Conservation (phyloP, 257 asterid genomes). For the Solanum appendiculatum region DNA sequence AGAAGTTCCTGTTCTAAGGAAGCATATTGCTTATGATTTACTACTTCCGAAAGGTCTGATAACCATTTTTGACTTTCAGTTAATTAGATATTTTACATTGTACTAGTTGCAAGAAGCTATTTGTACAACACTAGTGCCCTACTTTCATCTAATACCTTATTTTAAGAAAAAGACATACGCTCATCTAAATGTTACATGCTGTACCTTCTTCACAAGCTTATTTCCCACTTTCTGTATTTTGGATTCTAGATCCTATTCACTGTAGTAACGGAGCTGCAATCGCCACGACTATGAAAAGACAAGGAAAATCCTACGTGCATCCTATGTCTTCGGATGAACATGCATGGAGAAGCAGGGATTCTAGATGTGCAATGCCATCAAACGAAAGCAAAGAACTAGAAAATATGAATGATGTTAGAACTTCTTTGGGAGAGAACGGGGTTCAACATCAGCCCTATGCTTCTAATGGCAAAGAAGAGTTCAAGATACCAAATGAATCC, state of each 20-base stretch:
- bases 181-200: background rate
- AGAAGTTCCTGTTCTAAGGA: conserved; percentile 66
- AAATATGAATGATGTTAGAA: conserved; percentile 1
- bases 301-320: conserved; percentile 36
- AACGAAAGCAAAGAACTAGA: conserved; percentile 26
- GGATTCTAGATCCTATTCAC: conserved; percentile 37
- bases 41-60: conserved; percentile 79
- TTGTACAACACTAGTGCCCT: background rate
- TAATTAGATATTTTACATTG: background rate
- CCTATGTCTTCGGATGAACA: conserved; percentile 11
- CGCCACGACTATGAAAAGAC: conserved; percentile 23
- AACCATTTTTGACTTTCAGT: background rate
- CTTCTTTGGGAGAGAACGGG: conserved; percentile 8
- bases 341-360: conserved; percentile 13
- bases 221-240: background rate
- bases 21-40: conserved; percentile 79
- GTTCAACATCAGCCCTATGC: conserved; percentile 17
- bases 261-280: conserved; percentile 28
- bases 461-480: conserved; percentile 30
- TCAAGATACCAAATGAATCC: conserved; percentile 27
- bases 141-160: background rate
- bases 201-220: background rate
- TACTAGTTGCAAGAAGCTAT: background rate
- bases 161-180: background rate
- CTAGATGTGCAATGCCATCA: conserved; percentile 21